Conservation (phyloP, 1,284 basidiomycete species). For the Schizopora paradoxa region DNA sequence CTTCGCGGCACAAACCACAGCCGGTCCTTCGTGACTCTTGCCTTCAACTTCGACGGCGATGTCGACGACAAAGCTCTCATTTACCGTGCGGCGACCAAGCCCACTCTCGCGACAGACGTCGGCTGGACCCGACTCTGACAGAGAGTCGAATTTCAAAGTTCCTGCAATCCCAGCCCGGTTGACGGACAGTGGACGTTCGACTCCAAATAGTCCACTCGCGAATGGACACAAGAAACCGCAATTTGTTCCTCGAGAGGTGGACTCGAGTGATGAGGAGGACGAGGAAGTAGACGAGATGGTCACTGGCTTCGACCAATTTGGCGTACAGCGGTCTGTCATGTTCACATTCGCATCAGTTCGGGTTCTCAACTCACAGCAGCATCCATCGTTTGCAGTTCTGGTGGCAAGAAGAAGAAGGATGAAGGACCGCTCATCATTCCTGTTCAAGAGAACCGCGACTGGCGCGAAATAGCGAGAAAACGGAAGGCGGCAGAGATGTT, state of each 20-base stretch:
- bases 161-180: slow-evolving; percentile 56
- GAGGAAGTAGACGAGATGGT: slow-evolving; percentile 58
- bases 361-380: slow-evolving; percentile 62
- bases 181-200: slow-evolving; percentile 32
- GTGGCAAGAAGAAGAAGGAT: slow-evolving; percentile 41
- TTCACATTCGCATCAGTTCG: slow-evolving; percentile 27
- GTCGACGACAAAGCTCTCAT: slow-evolving; percentile 53
- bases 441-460: slow-evolving; percentile 79
- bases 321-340: slow-evolving; percentile 70
- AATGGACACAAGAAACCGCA: slow-evolving; percentile 30
- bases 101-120: slow-evolving; percentile 56
- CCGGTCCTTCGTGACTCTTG: background rate
- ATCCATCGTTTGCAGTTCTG: slow-evolving; percentile 33
- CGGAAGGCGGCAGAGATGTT: slow-evolving; percentile 44
- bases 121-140: slow-evolving; percentile 53
- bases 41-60: slow-evolving; percentile 2
- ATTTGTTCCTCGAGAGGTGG: slow-evolving; percentile 28
- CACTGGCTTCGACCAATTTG: slow-evolving; percentile 63
- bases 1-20: too few relatives aligned
- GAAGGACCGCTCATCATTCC: slow-evolving; percentile 78
- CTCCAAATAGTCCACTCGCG: slow-evolving; percentile 53
- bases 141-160: slow-evolving; percentile 42
- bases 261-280: slow-evolving; percentile 58
- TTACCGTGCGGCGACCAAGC: slow-evolving; percentile 67
- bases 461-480: slow-evolving; percentile 72